Base-by-base conservation (phyloP, 768 basidiomycete genomes). In the Tulasnella sp. region DNA sequence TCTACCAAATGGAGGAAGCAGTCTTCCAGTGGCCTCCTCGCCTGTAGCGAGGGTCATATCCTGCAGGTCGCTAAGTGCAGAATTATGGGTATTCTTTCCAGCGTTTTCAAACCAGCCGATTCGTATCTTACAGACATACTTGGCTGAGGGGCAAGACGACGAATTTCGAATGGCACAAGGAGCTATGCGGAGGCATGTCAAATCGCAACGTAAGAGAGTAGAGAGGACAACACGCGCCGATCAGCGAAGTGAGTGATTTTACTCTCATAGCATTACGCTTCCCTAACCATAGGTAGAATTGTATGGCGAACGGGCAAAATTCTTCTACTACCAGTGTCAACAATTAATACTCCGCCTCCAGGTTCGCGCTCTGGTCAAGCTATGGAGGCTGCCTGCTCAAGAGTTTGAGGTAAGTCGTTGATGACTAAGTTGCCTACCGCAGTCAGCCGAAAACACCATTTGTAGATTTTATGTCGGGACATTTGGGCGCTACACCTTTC, bases 41-140 rank as follows among this genome's bases (percentile, higher is more conserved):
- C 85, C 1, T 96, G 93, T 70, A 86, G 83, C 64, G 93, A 96
- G 68, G 93, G 93, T 9, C 93, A 96, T 70, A 80, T 95, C 61
- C 78, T 92, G 29, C 87, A 90, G 78, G 91, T 90, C 9, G 29
- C n/a, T 13, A 11, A n/a, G n/a, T n/a, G n/a, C n/a, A n/a, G n/a
- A n/a, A n/a, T n/a, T n/a, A n/a, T n/a, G n/a, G n/a, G n/a, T n/a
- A n/a, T n/a, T n/a, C n/a, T n/a, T n/a, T n/a, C n/a, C n/a, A n/a
- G n/a, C n/a, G n/a, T n/a, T n/a, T n/a, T n/a, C n/a, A n/a, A n/a
- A n/a, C n/a, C n/a, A n/a, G n/a, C n/a, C n/a, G n/a, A n/a, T 19
- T 30, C 47, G 11, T 11, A 21, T 49, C 15, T 38, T 38, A 15
- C 15, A 38, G 34, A 38, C 34, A 7, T 38, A 38, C 34, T 38